Conservation (phyloP, 2,329 filamentous ascomycete genomes). For the Pyrenophora teres region DNA sequence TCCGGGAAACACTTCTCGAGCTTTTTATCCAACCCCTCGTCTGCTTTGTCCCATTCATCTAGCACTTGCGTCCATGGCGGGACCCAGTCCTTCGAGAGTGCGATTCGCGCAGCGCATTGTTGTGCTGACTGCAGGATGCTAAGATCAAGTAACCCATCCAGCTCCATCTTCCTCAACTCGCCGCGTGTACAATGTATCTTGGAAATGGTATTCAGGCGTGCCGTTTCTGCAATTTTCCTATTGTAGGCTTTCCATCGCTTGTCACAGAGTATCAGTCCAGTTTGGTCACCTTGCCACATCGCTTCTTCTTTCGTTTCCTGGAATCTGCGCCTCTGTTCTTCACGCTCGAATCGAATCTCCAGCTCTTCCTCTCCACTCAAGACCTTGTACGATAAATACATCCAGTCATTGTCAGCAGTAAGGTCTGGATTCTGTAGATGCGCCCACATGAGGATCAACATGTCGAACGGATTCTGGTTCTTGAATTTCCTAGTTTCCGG, state of each 20-base stretch:
- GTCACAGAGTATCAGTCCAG: not conserved
- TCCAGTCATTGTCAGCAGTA: constrained; percentile 17
- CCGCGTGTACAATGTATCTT: constrained; percentile 13
- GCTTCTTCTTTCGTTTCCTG: constrained; percentile 12
- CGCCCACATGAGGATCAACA: constrained; percentile 25
- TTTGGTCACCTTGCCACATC: not conserved
- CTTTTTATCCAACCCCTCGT: not conserved
- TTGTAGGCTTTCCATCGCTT: not conserved
- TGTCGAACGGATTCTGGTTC: constrained; percentile 14
- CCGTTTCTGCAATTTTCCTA: constrained; percentile 6
- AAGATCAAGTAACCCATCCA: constrained; percentile 18
- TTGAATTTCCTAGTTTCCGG: constrained; percentile 25
- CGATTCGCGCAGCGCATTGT: constrained; percentile 6
- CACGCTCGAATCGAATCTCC: constrained; percentile 4
- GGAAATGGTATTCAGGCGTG: not conserved
- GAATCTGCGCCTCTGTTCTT: not conserved
- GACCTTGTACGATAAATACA: constrained; percentile 16
- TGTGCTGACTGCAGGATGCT: constrained; percentile 22
- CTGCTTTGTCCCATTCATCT: not conserved
- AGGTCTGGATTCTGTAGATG: constrained; percentile 21
- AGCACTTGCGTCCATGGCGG: constrained; percentile 1
- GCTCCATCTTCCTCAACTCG: constrained; percentile 4
- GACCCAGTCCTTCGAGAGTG: not conserved
- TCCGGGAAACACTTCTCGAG: not conserved
- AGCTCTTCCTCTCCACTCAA: constrained; percentile 12